Evolutionary conservation across 768 basidiomycete genomes (phyloP), one percentile per base, ranked within the genome.

Genomic region (Asterophora parasitica): DNA sequence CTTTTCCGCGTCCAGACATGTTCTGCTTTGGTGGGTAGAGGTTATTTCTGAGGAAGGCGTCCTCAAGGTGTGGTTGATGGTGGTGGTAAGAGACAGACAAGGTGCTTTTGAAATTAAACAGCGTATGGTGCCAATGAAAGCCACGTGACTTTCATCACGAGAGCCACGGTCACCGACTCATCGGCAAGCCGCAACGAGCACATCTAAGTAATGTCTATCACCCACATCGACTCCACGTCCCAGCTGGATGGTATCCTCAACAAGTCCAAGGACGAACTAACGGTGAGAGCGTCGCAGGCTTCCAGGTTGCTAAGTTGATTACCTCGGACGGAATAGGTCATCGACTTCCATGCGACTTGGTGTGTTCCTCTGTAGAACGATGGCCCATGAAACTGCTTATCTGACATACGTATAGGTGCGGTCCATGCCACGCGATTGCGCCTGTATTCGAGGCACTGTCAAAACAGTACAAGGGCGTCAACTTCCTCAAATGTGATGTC

Each of bases 271-370:
- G 74, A 77, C 44, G 88, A 87, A 60, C 61, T 89, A 23, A 76
- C 85, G 17, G 88, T 88, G 46, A 52, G 69, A 48, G 10, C 16
- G 17, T 6, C 23, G 23, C 38, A 27, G 26, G 46, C 19, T 26
- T 32, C 26, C 41, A 53, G 36, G 28, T 19, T 27, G 41, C 26
- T 34, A 51, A 39, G n/a, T n/a, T n/a, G n/a, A n/a, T n/a, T 33
- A 28, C 27, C 15, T 30, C 19, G 19, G 41, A 30, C 3, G 16
- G 6, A 5, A 23, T 40, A 88, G 87, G 83, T 92, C 50, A 88
- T 92, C 51, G 89, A 92, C 66, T 92, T 92, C 59, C 86, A 90
- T 63, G 89, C 89, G 46, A 77, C 82, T 51, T 92, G 89, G 89
- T 88, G 54, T 54, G 67, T 55, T n/a, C 30, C 4, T 49, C 38